These are phyloP conservation scores for Aegilops sharonensis DNA, from an alignment of 176 grass and related monocot genomes.

Conservation along the genomic window DNA sequence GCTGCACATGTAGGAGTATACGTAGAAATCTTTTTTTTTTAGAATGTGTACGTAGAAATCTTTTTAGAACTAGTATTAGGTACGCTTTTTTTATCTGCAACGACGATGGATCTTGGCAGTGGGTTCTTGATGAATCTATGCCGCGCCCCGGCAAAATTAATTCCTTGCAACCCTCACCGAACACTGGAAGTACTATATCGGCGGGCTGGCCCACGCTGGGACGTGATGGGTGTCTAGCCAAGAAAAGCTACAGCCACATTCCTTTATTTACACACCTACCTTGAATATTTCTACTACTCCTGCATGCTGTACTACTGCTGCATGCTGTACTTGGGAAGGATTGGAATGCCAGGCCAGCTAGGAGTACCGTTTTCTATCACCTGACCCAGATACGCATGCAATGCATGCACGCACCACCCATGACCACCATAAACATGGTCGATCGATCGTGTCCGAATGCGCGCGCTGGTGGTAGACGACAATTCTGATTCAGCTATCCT, in stretches of 20 bases:
- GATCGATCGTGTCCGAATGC: background rate
- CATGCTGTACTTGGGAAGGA: background rate
- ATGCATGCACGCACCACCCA: background rate
- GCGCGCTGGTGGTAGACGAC: background rate
- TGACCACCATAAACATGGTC: background rate
- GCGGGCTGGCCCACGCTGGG: constrained; percentile 16
- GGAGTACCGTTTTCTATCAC: background rate
- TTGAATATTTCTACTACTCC: constrained; percentile 1
- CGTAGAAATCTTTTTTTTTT: no score
- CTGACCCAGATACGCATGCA: constrained; percentile 14
- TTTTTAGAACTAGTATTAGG: no score
- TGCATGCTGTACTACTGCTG: background rate
- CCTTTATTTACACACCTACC: background rate
- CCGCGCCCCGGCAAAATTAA: constrained; percentile 3
- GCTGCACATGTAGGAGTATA: background rate
- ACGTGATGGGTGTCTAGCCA: background rate
- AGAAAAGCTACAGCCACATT: background rate
- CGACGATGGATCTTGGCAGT: background rate
- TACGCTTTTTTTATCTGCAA: no score
- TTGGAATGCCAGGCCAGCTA: background rate
- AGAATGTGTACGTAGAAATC: background rate
- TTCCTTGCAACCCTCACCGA: constrained; percentile 28
- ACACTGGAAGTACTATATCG: background rate
- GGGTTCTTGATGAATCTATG: background rate
- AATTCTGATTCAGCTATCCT: background rate